phyloP scores from a whole-genome alignment of 495 filamentous ascomycete genomes.

The Sabuloglossum arenarium region DNA sequence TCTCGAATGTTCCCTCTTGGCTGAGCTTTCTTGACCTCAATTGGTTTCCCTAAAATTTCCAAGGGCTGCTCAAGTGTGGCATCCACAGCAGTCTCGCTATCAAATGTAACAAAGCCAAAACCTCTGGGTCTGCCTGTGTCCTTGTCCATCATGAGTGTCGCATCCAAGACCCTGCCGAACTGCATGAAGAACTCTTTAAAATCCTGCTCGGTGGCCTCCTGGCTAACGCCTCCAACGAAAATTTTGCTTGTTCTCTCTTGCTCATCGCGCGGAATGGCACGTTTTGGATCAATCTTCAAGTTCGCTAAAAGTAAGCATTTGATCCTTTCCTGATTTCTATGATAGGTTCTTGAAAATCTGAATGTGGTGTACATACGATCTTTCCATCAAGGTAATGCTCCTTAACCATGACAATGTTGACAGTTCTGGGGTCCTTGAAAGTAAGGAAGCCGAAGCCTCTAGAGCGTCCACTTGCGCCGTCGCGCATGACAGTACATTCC shows the following conservation, averaged over 20 bases:
- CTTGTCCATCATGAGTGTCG: constrained; percentile 99
- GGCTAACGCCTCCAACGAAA: constrained; percentile 92
- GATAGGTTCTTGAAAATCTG: background rate
- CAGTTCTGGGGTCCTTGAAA: constrained; percentile 89
- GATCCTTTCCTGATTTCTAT: background rate
- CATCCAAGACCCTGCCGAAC: constrained; percentile 89
- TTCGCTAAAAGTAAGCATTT: constrained; percentile 12
- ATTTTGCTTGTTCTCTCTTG: constrained; percentile 97
- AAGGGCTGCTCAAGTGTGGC: constrained; percentile 61
- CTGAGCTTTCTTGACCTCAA: constrained; percentile 96
- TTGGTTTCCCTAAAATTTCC: constrained; percentile 83
- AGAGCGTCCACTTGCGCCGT: constrained; percentile 81
- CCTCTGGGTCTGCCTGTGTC: constrained; percentile 88
- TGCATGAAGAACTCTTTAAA: constrained; percentile 93
- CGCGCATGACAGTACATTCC: constrained; percentile 96
- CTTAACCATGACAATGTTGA: constrained; percentile 99
- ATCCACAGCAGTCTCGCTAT: constrained; percentile 88
- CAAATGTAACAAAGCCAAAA: constrained; percentile 98
- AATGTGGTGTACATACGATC: constrained; percentile 39
- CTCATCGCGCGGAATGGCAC: constrained; percentile 91
- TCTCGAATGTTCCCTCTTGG: constrained; percentile 87
- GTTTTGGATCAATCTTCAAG: constrained; percentile 82
- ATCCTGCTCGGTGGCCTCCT: constrained; percentile 86
- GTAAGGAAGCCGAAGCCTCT: constrained; percentile 95
- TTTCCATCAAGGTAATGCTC: constrained; percentile 97